Percentiles rank a stretch among this genome's conserved stretches.
phyloP scores from a whole-genome alignment of 164 flowering plant species.

The Aristolochia contorta region DNA sequence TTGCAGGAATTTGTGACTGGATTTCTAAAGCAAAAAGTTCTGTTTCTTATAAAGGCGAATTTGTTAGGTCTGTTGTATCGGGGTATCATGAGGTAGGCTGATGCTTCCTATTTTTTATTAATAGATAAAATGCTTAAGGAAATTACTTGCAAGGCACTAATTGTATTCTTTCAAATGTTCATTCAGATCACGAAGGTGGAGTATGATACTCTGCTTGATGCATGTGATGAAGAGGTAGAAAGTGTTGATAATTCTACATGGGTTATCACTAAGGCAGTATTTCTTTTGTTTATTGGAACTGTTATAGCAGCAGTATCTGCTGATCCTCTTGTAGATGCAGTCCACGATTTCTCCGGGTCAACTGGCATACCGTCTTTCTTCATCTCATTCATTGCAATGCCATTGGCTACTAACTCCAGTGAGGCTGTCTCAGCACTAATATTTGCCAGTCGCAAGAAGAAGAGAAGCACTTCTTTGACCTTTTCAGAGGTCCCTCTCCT shows the following conservation, averaged over 20 bases:
- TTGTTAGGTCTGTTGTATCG: conserved; percentile 23
- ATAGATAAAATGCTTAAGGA: neutral
- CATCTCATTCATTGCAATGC: conserved; percentile 31
- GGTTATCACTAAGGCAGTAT: conserved; percentile 26
- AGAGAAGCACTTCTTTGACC: conserved; percentile 32
- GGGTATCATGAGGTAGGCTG: conserved; percentile 39
- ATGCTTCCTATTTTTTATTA: neutral
- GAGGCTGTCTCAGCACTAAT: conserved; percentile 29
- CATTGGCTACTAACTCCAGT: conserved; percentile 37
- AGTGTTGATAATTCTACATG: conserved; percentile 15
- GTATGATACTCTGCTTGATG: conserved; percentile 33
- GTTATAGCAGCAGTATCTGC: conserved; percentile 32
- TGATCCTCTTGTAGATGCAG: conserved; percentile 41
- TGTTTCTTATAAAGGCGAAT: conserved; percentile 21
- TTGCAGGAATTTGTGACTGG: conserved; percentile 55
- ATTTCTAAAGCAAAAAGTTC: conserved; percentile 35
- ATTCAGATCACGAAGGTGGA: conserved; percentile 49
- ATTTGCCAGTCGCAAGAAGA: conserved; percentile 26
- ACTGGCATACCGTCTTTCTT: conserved; percentile 37
- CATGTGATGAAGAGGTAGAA: conserved; percentile 46
- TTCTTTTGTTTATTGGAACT: conserved; percentile 29
- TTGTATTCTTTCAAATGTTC: conserved; percentile 1
- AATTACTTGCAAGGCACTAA: neutral
- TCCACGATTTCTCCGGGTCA: conserved; percentile 34
- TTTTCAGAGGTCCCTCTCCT: conserved; percentile 37